Conservation (phyloP, 2,329 filamentous ascomycete species). For the Neocatenulostroma microsporum region DNA sequence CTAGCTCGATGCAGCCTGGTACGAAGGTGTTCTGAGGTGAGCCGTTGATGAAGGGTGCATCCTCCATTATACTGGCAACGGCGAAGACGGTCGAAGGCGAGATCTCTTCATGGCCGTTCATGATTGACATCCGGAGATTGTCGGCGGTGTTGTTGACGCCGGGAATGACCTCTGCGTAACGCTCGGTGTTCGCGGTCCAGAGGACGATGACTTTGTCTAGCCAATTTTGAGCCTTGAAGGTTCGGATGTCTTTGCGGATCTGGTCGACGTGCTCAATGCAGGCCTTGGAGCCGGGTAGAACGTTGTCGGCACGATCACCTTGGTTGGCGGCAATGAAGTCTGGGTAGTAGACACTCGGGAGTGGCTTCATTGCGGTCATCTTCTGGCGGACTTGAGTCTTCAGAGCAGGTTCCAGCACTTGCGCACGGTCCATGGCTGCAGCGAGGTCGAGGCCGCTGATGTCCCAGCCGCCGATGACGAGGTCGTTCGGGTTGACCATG, state of each 20-base stretch:
- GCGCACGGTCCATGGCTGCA: constrained; percentile 88
- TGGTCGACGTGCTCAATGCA: constrained; percentile 83
- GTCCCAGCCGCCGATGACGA: constrained; percentile 94
- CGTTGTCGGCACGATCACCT: constrained; percentile 88
- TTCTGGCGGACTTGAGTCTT: constrained; percentile 88
- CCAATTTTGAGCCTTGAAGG: constrained; percentile 78
- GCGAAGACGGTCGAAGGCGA: constrained; percentile 93
- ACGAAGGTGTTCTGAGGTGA: constrained; percentile 99
- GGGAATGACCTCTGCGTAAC: constrained; percentile 77
- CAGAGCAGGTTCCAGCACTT: constrained; percentile 89
- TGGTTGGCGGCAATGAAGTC: constrained; percentile 99
- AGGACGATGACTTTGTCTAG: constrained; percentile 95
- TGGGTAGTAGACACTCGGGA: constrained; percentile 96
- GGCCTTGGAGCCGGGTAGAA: constrained; percentile 75
- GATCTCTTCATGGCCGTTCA: constrained; percentile 80
- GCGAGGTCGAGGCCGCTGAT: constrained; percentile 87
- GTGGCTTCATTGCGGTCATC: constrained; percentile 78
- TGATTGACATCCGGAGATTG: constrained; percentile 82
- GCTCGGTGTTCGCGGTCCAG: constrained; percentile 99
- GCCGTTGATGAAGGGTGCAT: constrained; percentile 93
- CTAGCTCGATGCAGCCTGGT: constrained; percentile 80
- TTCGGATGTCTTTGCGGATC: constrained; percentile 83
- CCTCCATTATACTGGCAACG: constrained; percentile 85
- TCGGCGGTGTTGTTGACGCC: constrained; percentile 96
- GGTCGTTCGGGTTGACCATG: constrained; percentile 85